These are phyloP conservation scores for Aphanocladium album DNA, from an alignment of 2,329 filamentous ascomycete genomes.

Conservation along the genomic window DNA sequence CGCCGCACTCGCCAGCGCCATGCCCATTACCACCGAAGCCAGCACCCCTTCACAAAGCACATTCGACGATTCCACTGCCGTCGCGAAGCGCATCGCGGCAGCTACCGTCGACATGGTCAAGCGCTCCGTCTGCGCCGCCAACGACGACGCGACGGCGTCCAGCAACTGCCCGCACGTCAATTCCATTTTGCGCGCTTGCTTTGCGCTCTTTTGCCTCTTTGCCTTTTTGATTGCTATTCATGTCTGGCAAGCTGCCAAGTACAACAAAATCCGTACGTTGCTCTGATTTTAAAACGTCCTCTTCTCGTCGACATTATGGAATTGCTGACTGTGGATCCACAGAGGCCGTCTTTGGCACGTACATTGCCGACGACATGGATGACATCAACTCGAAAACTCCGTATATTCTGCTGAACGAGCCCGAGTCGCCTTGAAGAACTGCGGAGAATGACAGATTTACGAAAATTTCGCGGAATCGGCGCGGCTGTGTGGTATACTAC, in stretches of 20 bases:
- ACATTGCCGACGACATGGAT: background rate
- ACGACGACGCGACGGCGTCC: background rate
- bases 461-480: background rate
- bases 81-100: background rate
- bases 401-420: background rate
- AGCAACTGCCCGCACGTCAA: background rate
- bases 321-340: background rate
- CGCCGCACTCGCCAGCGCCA: conserved; percentile 3
- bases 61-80: background rate
- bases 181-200: background rate
- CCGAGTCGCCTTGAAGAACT: background rate
- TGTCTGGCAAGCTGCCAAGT: conserved; percentile 7
- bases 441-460: background rate
- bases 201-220: conserved; percentile 7
- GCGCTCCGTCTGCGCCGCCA: background rate
- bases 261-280: conserved; percentile 4
- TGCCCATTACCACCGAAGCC: conserved; percentile 3
- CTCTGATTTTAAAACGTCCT: too few relatives aligned
- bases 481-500: background rate
- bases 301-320: too few relatives aligned
- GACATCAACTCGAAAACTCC: background rate
- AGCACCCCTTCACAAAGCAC: too few relatives aligned
- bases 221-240: conserved; percentile 2
- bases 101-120: background rate
- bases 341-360: background rate